Conservation (phyloP, 495 filamentous ascomycete species). For the Symbiotaphrina buchneri region DNA sequence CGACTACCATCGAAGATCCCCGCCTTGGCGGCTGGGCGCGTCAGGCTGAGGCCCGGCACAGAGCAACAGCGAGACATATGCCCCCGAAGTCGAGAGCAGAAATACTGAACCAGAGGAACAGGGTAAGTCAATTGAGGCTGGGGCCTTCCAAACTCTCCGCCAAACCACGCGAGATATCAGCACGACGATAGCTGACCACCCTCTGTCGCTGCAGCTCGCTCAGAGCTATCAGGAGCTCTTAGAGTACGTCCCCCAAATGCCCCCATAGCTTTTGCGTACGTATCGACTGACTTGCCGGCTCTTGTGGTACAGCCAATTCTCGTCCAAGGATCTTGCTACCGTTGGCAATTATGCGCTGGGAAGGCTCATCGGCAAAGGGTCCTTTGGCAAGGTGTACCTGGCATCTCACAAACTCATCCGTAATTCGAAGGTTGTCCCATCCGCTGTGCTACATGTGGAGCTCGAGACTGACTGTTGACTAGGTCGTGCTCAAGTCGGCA, state of each 20-base stretch:
- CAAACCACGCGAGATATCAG: neutral
- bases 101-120: conserved; percentile 78
- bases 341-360: conserved; percentile 92
- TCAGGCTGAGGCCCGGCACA: no score
- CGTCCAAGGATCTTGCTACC: conserved; percentile 66
- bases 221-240: conserved; percentile 91
- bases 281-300: conserved; percentile 7
- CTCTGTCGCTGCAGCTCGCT: conserved; percentile 48
- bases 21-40: no score
- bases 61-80: conserved; percentile 5
- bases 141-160: neutral
- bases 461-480: conserved; percentile 6
- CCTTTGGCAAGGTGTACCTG: conserved; percentile 95
- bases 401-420: conserved; percentile 95
- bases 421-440: conserved; percentile 64
- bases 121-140: conserved; percentile 32
- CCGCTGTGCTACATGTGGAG: neutral
- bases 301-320: conserved; percentile 54
- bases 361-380: conserved; percentile 84
- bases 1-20: no score
- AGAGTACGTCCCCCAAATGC: conserved; percentile 36
- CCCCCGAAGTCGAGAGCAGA: conserved; percentile 47
- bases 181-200: conserved; percentile 6
- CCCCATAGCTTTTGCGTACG: neutral
- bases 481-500: conserved; percentile 96